Base-by-base conservation (phyloP, 1,139 yeast species). In the Kluyveromyces sp. region DNA sequence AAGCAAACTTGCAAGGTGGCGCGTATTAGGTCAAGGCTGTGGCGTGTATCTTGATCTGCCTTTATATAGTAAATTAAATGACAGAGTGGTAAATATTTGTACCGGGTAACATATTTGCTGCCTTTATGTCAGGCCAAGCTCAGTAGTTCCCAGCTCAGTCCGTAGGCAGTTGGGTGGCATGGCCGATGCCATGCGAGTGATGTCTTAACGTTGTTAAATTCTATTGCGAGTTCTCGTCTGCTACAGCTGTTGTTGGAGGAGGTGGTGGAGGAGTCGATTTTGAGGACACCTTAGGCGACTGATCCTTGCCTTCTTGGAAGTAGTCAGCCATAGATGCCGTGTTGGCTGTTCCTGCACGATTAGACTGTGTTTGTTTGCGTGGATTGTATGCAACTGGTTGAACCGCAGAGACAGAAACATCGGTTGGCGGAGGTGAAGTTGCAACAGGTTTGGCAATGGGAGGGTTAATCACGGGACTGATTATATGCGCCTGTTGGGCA, bases 231-330 rank as follows among this genome's bases (percentile, higher is more conserved):
- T 16, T 18, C 7, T 19, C 12, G 12, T 19, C 20, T 8, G 26
- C 16, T 12, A 15, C 36, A 8, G 13, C 19, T 11, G 35, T 57
- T 36, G 64, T 60, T 19, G 68, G 68, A 7, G 68, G 66, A 7
- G 67, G 63, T 22, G 60, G 47, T 2, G 51, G 39, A 7, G 49
- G 48, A 6, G 48, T 13, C 1, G 47, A 49, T 12, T 29, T 15
- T 13, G 36, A 41, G 44, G 45, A 53, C 30, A 50, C 49, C 16
- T 48, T 45, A 37, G 63, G 59, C 43, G 62, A 58, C 42, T 60
- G 58, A 43, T 64, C 70, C 37, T 65, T 56, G 20, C 70, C 71
- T 42, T 62, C 64, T 33, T 57, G 58, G 42, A 68, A 58, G 46
- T 66, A 68, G 38, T 64, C 68, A 36, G 56, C 44, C 56, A 67